A percentile compares a stretch with the other conserved stretches of the same genome.
Conservation (phyloP, 805 yeast genomes). For the Cyberlindnera mrakii region DNA sequence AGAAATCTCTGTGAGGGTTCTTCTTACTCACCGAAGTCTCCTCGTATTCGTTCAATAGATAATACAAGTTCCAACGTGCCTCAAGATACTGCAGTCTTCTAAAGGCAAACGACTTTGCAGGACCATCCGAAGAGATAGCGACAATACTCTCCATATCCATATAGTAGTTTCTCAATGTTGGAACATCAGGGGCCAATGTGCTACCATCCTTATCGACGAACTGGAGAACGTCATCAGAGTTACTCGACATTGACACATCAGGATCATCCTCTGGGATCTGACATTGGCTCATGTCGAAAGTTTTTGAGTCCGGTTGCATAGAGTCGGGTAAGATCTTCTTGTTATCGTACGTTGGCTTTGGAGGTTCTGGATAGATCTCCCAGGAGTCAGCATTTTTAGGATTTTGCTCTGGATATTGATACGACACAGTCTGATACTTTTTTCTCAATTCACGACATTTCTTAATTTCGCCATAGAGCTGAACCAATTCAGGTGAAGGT, state of each 20-base stretch:
- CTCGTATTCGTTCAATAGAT: conserved; percentile 82
- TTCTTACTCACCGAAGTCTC: conserved; percentile 86
- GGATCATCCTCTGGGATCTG: conserved; percentile 44
- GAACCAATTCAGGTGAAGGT: conserved; percentile 65
- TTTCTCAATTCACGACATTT: conserved; percentile 68
- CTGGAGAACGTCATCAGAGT: conserved; percentile 66
- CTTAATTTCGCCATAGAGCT: conserved; percentile 54
- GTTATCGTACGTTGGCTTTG: conserved; percentile 85
- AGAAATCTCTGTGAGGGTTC: conserved; percentile 96
- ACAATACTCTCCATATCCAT: conserved; percentile 71
- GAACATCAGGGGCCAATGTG: conserved; percentile 50
- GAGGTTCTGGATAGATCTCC: conserved; percentile 90
- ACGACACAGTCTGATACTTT: conserved; percentile 64
- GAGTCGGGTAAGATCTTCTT: conserved; percentile 41
- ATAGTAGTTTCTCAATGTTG: conserved; percentile 82
- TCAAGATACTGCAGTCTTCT: conserved; percentile 89
- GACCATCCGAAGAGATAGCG: conserved; percentile 86
- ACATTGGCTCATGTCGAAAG: conserved; percentile 37
- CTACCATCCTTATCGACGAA: conserved; percentile 36
- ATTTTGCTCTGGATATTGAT: conserved; percentile 70
- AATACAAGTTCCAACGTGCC: conserved; percentile 93
- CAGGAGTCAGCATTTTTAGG: conserved; percentile 76
- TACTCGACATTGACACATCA: conserved; percentile 36
- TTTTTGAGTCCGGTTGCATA: conserved; percentile 34
- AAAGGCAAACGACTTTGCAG: conserved; percentile 93